Evolutionary conservation across 768 basidiomycete genomes (phyloP).

Genomic region (Rhodotorula diobovata): DNA sequence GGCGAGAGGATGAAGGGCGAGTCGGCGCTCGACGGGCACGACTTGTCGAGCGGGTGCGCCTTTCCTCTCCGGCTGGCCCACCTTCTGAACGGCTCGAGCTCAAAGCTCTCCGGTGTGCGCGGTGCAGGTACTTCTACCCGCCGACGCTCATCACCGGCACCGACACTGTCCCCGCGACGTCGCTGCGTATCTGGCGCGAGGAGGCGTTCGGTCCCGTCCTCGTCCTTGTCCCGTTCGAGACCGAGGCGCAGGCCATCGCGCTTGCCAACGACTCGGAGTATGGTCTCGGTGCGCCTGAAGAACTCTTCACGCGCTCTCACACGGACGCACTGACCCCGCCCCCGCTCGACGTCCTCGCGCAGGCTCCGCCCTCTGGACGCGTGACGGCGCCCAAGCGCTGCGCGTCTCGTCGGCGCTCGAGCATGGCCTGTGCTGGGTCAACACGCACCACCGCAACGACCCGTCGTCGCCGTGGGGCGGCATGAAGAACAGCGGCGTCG

Average conservation of each 20-base stretch:
- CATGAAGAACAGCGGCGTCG: slow-evolving; percentile 9
- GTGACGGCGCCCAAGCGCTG: slow-evolving; percentile 68
- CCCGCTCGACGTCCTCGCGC: neutral
- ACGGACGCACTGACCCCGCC: no score
- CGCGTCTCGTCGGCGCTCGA: slow-evolving; percentile 66
- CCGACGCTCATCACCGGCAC: slow-evolving; percentile 70
- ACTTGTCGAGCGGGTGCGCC: slow-evolving; percentile 60
- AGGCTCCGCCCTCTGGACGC: slow-evolving; percentile 76
- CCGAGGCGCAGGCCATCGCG: slow-evolving; percentile 75
- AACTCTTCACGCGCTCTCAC: neutral
- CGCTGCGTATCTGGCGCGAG: slow-evolving; percentile 49
- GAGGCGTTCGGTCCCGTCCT: slow-evolving; percentile 87
- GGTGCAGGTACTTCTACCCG: slow-evolving; percentile 60
- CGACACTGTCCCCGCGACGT: neutral
- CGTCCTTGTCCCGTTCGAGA: slow-evolving; percentile 69
- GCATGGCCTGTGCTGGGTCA: slow-evolving; percentile 77
- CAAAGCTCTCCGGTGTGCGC: no score
- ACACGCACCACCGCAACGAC: slow-evolving; percentile 83
- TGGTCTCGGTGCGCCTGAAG: slow-evolving; percentile 70
- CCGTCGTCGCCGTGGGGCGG: slow-evolving; percentile 79
- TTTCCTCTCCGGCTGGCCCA: no score
- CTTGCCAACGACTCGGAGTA: slow-evolving; percentile 84
- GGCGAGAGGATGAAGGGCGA: slow-evolving; percentile 62
- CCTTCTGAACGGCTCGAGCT: no score
- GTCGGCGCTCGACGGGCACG: slow-evolving; percentile 65